Evolutionary conservation across 2,329 filamentous ascomycete genomes (phyloP).

Genomic region (Sporothrix pallida): DNA sequence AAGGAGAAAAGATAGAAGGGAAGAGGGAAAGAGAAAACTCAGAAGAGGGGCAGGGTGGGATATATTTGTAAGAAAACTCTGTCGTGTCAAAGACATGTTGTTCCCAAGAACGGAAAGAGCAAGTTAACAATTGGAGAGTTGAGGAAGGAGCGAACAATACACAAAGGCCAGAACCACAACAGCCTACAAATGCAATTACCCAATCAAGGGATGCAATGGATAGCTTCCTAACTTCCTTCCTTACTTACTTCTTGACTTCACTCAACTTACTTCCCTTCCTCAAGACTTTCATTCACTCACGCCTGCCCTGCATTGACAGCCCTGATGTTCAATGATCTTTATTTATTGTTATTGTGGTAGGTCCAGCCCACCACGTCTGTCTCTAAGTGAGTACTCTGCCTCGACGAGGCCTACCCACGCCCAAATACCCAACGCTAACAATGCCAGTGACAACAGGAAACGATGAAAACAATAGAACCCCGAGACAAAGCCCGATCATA

Average conservation of each 20-base stretch:
- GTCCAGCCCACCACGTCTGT: slow-evolving; percentile 19
- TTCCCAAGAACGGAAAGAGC: slow-evolving; percentile 3
- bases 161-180: background rate
- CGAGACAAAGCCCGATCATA: background rate
- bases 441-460: background rate
- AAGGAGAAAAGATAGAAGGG: background rate
- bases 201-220: background rate
- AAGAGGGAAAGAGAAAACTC: background rate
- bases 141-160: slow-evolving; percentile 5
- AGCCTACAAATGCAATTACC: background rate
- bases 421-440: background rate
- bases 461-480: background rate
- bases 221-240: background rate
- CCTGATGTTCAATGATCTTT: background rate
- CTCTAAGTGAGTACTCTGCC: background rate
- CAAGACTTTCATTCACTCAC: background rate
- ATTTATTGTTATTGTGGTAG: background rate
- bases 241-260: too few relatives aligned
- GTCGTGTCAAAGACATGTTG: background rate
- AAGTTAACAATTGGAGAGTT: background rate
- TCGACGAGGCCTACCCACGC: background rate
- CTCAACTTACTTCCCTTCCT: too few relatives aligned
- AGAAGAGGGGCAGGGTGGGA: background rate
- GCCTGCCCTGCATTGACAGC: background rate
- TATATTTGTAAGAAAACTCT: background rate